Evolutionary conservation across 176 grass and related monocot species (phyloP).

Genomic region (Aechmea fasciata): DNA sequence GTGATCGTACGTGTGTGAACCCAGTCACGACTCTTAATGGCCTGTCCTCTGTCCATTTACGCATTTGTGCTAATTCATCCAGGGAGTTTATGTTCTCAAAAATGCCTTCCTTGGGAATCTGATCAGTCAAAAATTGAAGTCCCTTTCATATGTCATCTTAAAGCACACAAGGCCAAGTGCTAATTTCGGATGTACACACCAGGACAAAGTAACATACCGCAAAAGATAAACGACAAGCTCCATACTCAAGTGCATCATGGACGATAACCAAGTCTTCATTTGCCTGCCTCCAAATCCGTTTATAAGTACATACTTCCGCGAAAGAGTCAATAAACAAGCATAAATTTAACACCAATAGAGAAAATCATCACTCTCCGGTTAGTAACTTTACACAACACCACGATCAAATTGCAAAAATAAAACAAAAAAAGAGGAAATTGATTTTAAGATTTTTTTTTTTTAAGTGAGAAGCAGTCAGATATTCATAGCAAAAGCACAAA

Average conservation of each 20-base stretch:
- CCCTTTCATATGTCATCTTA: slow-evolving; percentile 14
- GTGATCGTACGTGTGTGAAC: slow-evolving; percentile 69
- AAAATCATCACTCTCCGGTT: not conserved
- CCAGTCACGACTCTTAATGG: slow-evolving; percentile 80
- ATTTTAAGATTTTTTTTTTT: too few species aligned
- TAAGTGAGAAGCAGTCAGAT: too few species aligned
- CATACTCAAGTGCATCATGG: slow-evolving; percentile 85
- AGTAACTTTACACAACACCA: not conserved
- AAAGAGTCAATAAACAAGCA: not conserved
- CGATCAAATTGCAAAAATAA: not conserved
- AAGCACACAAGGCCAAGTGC: slow-evolving; percentile 5
- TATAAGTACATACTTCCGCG: slow-evolving; percentile 10
- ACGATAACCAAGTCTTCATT: slow-evolving; percentile 75
- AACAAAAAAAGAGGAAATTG: too few species aligned
- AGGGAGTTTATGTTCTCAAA: slow-evolving; percentile 80
- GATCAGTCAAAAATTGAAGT: slow-evolving; percentile 21
- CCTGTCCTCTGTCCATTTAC: slow-evolving; percentile 73
- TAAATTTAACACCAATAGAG: not conserved
- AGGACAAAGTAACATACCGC: slow-evolving; percentile 48
- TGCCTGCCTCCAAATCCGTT: slow-evolving; percentile 35
- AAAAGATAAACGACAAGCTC: slow-evolving; percentile 70
- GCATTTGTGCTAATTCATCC: slow-evolving; percentile 68
- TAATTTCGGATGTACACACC: slow-evolving; percentile 11
- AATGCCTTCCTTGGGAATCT: slow-evolving; percentile 90
- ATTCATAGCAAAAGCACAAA: too few species aligned